Evolutionary conservation across 192 early-diverging fungal genomes (phyloP).

Genomic region (Lunasporangiospora selenospora): DNA sequence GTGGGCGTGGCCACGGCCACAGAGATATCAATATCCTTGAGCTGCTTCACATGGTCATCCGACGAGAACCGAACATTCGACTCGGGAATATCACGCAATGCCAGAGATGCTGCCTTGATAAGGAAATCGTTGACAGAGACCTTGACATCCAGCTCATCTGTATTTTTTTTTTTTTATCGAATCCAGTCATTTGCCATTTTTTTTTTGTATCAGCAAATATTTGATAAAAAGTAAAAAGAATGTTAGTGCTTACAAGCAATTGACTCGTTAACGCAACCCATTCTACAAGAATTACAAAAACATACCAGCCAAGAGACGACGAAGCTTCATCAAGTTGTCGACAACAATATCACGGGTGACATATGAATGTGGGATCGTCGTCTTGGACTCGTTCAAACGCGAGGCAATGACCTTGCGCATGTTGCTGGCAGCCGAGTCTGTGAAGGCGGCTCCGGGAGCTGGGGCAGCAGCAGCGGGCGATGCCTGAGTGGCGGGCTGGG

Average conservation of each 20-base stretch:
- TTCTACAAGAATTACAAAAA: constrained; percentile 1
- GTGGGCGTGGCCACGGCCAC: constrained; percentile 84
- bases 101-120: constrained; percentile 87
- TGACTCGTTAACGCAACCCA: too few relatives aligned
- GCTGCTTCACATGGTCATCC: constrained; percentile 67
- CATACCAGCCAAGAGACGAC: constrained; percentile 53
- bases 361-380: constrained; percentile 70
- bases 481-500: constrained; percentile 23
- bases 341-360: constrained; percentile 55
- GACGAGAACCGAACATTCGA: constrained; percentile 64
- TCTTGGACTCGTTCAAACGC: constrained; percentile 63
- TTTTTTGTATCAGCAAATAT: constrained; percentile 45
- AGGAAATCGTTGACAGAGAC: constrained; percentile 96
- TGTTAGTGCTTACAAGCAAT: constrained; percentile 31
- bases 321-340: constrained; percentile 56
- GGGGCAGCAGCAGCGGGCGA: background rate
- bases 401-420: constrained; percentile 72
- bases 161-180: too few relatives aligned
- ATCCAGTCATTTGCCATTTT: too few relatives aligned
- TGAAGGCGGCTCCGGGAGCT: constrained; percentile 49
- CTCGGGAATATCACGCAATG: constrained; percentile 85
- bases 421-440: constrained; percentile 59
- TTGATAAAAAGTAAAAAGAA: constrained; percentile 28
- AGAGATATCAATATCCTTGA: constrained; percentile 81
- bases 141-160: constrained; percentile 47